Percentiles rank a stretch among this genome's conserved stretches.
Conservation (phyloP, 768 basidiomycete genomes). For the Leucocoprinus sp. region DNA sequence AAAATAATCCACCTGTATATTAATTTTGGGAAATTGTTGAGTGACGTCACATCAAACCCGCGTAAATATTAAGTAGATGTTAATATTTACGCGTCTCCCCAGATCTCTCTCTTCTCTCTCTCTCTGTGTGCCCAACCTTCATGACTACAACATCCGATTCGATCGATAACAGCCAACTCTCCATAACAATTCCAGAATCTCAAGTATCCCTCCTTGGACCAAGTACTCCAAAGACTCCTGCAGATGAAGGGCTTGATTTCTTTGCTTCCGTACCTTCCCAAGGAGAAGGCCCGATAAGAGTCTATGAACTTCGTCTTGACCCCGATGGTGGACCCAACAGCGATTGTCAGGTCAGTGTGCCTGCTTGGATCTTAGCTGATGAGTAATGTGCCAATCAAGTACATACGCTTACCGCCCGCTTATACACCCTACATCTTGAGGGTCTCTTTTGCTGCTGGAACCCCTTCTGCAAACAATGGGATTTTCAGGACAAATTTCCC, state of each 20-base stretch:
- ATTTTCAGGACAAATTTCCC: slow-evolving; percentile 97
- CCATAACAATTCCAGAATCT: slow-evolving; percentile 22
- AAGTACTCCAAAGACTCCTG: slow-evolving; percentile 77
- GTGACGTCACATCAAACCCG: slow-evolving; percentile 11
- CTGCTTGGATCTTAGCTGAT: slow-evolving; percentile 6
- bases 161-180: slow-evolving; percentile 21
- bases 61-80: too few relatives aligned
- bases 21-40: neutral
- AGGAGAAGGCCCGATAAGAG: slow-evolving; percentile 61
- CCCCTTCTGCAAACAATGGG: slow-evolving; percentile 83
- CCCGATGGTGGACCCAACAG: slow-evolving; percentile 87
- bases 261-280: slow-evolving; percentile 51
- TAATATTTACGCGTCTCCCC: slow-evolving; percentile 5
- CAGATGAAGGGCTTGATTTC: slow-evolving; percentile 87
- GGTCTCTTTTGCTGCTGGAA: slow-evolving; percentile 87
- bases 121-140: slow-evolving; percentile 6
- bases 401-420: slow-evolving; percentile 92
- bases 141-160: slow-evolving; percentile 20
- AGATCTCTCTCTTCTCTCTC: slow-evolving; percentile 8
- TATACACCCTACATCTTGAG: slow-evolving; percentile 83
- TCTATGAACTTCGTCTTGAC: slow-evolving; percentile 83
- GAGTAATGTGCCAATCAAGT: slow-evolving; percentile 39
- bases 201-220: slow-evolving; percentile 21
- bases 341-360: slow-evolving; percentile 63
- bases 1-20: neutral